Evolutionary conservation across 208 protist species (phyloP).

Genomic region (Wallacemonas sp.): DNA sequence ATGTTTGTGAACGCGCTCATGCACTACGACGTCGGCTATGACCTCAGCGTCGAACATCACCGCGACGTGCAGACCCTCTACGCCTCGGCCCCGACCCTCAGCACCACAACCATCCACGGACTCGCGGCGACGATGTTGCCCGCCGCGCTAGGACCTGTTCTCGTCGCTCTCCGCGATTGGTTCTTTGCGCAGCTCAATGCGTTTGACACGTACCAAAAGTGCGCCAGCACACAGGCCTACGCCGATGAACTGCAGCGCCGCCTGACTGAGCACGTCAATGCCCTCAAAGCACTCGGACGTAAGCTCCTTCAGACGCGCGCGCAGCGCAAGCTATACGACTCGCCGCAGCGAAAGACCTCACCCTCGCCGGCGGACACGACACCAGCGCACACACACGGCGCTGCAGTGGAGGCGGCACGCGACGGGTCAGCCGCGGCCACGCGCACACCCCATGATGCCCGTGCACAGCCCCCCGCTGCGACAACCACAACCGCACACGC

Average conservation of each 20-base stretch:
- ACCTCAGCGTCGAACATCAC: conserved; percentile 39
- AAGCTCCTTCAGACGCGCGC: conserved; percentile 40
- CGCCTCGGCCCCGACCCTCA: conserved; percentile 19
- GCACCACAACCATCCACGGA: conserved; percentile 24
- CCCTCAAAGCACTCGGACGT: conserved; percentile 36
- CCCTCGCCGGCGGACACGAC: neutral
- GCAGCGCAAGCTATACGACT: conserved; percentile 33
- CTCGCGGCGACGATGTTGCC: conserved; percentile 5
- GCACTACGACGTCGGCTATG: conserved; percentile 39
- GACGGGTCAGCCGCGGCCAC: too few species aligned
- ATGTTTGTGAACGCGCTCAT: conserved; percentile 42
- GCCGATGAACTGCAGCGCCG: conserved; percentile 44
- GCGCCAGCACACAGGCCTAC: conserved; percentile 40
- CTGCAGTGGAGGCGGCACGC: too few species aligned
- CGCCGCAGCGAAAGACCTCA: neutral
- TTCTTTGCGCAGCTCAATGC: conserved; percentile 41
- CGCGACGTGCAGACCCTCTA: conserved; percentile 30
- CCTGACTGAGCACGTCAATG: conserved; percentile 41
- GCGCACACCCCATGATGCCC: too few species aligned
- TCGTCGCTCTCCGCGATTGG: conserved; percentile 45
- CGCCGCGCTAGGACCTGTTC: conserved; percentile 5
- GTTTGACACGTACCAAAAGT: conserved; percentile 35
- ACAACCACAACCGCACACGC: too few species aligned
- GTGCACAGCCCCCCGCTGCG: too few species aligned
- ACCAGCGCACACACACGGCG: neutral